Base-by-base conservation (phyloP, 2,329 filamentous ascomycete genomes). In the Penicillium sclerotigenum region DNA sequence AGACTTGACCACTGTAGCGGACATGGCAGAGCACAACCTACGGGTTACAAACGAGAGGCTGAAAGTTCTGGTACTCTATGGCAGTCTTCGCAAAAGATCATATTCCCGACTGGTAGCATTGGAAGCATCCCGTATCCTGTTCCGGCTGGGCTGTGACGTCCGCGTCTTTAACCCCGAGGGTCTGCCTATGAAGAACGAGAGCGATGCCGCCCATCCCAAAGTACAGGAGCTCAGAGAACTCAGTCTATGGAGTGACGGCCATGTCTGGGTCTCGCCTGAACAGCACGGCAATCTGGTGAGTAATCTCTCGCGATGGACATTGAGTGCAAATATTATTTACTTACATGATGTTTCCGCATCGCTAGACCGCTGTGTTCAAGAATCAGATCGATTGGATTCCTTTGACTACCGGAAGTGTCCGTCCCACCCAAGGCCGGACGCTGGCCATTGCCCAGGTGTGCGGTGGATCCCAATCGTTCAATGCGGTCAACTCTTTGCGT, bases 371-470 rank as follows among this genome's bases (percentile, higher is more conserved):
- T 4, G 81, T 87, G 4, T 88, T 88, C 77, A 88, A 88, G 60
- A 86, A 86, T 60, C 85, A 88, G 60, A 87, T 88, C 46, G 86
- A 88, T 68, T 88, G 86, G 86, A 85, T 88, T 37, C 85, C 85
- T 0, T 74, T 88, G 0, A 80, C 76, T 1, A 81, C 81, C 0
- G 85, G 85, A 24, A 82, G 81, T 9, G 81, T 88, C 0, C 81
- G 85, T 0, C 86, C 84, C 0, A 88, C 86, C 0, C 85, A 88
- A 71, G 85, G 85, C 33, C 79, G 85, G 0, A 88, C 85, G 0
- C 74, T 88, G 0, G 81, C 81, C 1, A 77, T 88, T 22, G 81
- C 83, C 0, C 83, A 87, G 67, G 84, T 88, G 0, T 82, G 77
- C 50, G 85, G 86, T 16, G 86, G 85, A 0, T 85, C 81, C 0